phyloP scores from a whole-genome alignment of 2,329 filamentous ascomycete genomes.

The Trematosphaeria pertusa region DNA sequence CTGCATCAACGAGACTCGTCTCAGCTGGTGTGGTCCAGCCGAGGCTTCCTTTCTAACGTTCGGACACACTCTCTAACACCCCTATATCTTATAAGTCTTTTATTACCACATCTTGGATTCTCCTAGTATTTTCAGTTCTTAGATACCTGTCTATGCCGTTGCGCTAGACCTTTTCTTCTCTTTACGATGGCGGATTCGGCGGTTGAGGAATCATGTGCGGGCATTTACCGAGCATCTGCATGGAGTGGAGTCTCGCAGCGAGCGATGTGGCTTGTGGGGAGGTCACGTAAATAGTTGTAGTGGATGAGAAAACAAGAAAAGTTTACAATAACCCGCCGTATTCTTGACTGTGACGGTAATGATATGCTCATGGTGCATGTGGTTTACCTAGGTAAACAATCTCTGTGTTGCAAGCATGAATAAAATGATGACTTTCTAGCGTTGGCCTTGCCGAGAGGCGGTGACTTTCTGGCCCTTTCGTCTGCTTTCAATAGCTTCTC shows the following conservation, averaged over 20 bases:
- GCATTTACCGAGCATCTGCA: constrained; percentile 32
- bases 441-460: no score
- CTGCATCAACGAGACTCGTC: constrained; percentile 15
- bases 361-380: neutral
- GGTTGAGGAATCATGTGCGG: constrained; percentile 16
- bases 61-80: constrained; percentile 44
- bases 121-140: constrained; percentile 44
- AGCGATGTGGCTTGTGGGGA: constrained; percentile 35
- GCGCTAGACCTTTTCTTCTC: constrained; percentile 45
- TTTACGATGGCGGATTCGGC: constrained; percentile 28
- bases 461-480: constrained; percentile 28
- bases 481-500: constrained; percentile 27
- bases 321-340: constrained; percentile 19
- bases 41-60: constrained; percentile 36
- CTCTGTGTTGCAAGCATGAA: no score
- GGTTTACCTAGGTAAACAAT: no score
- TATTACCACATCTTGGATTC: constrained; percentile 37
- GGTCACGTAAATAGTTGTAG: constrained; percentile 40
- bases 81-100: constrained; percentile 31
- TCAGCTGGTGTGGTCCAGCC: constrained; percentile 17
- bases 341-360: neutral
- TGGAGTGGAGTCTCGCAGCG: constrained; percentile 20
- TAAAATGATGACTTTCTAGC: no score
- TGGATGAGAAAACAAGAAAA: constrained; percentile 40
- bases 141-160: constrained; percentile 50